A percentile compares a stretch with the other conserved stretches of the same genome.
phyloP scores from a whole-genome alignment of 1,284 basidiomycete species.

The Ustilago curta region DNA sequence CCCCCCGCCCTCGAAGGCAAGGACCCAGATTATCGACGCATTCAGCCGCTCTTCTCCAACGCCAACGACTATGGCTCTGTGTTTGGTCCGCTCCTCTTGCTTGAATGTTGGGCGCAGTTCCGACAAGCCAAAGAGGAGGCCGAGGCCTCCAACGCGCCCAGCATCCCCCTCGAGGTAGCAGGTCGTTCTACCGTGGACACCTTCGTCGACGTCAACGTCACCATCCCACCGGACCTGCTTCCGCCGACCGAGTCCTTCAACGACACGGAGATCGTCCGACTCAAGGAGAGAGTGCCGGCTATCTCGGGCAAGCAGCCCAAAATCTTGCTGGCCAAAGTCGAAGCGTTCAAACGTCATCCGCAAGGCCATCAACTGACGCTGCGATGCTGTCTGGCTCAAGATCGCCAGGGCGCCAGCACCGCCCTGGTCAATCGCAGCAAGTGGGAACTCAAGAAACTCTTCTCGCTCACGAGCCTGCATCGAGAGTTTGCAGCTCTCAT shows the following conservation, averaged over 20 bases:
- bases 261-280: constrained; percentile 75
- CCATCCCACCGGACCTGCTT: constrained; percentile 35
- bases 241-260: constrained; percentile 31
- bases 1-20: constrained; percentile 73
- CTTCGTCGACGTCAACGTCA: constrained; percentile 55
- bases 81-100: constrained; percentile 87
- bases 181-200: constrained; percentile 52
- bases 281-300: constrained; percentile 84
- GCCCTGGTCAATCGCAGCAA: constrained; percentile 74
- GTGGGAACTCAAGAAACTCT: constrained; percentile 84
- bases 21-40: constrained; percentile 32
- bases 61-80: constrained; percentile 79
- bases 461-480: constrained; percentile 89
- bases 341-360: constrained; percentile 75
- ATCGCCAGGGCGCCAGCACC: constrained; percentile 68
- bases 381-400: constrained; percentile 70
- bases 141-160: constrained; percentile 62
- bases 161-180: constrained; percentile 45
- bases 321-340: constrained; percentile 79
- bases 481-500: constrained; percentile 91
- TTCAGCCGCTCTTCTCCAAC: constrained; percentile 77
- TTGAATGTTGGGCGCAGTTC: constrained; percentile 94
- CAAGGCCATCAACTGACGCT: constrained; percentile 72
- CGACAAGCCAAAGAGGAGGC: constrained; percentile 79
- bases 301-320: constrained; percentile 74